A percentile compares a stretch with the other conserved stretches of the same genome.
phyloP scores from a whole-genome alignment of 306 rosid genomes.

The Prunus persica region DNA sequence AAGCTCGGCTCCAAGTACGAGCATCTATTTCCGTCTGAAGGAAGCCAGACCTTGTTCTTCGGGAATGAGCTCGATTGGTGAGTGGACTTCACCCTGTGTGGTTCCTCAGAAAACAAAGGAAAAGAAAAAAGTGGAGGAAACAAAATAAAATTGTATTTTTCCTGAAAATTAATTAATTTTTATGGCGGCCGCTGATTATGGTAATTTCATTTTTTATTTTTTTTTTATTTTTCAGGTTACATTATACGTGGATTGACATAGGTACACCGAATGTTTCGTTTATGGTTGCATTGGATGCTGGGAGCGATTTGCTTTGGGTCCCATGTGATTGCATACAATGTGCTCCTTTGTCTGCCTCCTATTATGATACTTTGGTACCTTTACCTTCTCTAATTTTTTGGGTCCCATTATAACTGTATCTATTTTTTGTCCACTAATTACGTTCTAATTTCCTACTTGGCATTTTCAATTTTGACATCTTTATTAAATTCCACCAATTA shows the following conservation, averaged over 20 bases:
- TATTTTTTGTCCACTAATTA: background rate
- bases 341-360: constrained; percentile 61
- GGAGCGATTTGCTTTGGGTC: constrained; percentile 78
- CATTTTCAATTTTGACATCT: too few species aligned
- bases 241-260: constrained; percentile 67
- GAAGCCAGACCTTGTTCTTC: constrained; percentile 49
- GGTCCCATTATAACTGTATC: background rate
- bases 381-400: background rate
- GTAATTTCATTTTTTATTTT: background rate
- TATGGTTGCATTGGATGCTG: constrained; percentile 77
- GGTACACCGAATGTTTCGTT: constrained; percentile 74
- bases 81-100: constrained; percentile 20
- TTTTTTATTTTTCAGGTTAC: constrained; percentile 39
- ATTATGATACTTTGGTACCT: constrained; percentile 54
- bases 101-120: background rate
- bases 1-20: constrained; percentile 43
- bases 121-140: too few species aligned
- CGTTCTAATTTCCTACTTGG: background rate
- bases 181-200: background rate
- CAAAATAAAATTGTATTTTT: background rate
- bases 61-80: constrained; percentile 74
- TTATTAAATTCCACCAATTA: too few species aligned
- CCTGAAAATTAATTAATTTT: background rate
- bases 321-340: constrained; percentile 79
- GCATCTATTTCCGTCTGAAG: constrained; percentile 56